Evolutionary conservation across 345 rosid species (phyloP).

Genomic region (Turritis glabra): DNA sequence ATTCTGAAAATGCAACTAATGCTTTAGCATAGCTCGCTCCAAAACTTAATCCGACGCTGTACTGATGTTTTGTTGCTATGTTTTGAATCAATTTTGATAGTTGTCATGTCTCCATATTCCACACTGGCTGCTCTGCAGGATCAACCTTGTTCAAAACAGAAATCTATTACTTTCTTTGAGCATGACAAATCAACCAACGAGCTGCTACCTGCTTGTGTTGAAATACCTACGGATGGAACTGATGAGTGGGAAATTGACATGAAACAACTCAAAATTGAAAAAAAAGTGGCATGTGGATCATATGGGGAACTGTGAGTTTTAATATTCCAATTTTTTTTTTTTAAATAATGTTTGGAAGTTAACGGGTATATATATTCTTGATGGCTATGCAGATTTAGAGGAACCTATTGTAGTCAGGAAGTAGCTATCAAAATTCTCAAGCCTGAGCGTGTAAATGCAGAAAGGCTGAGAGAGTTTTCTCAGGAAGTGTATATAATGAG

Average conservation of each 20-base stretch:
- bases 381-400: conserved; percentile 60
- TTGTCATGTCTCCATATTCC: conserved; percentile 34
- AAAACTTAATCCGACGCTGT: conserved; percentile 1
- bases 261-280: conserved; percentile 67
- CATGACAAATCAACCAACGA: conserved; percentile 45
- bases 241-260: conserved; percentile 97
- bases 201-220: conserved; percentile 58
- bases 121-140: conserved; percentile 59
- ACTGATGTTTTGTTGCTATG: conserved; percentile 26
- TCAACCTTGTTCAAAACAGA: conserved; percentile 48
- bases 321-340: neutral
- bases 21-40: conserved; percentile 9
- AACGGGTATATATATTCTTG: neutral
- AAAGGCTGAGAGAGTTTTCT: conserved; percentile 81
- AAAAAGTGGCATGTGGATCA: conserved; percentile 87
- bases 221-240: conserved; percentile 88
- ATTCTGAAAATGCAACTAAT: conserved; percentile 25
- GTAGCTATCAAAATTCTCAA: conserved; percentile 92
- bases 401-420: conserved; percentile 92
- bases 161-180: conserved; percentile 46
- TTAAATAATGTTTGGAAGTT: neutral
- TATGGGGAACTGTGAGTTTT: conserved; percentile 81
- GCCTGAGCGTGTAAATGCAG: conserved; percentile 73
- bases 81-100: conserved; percentile 30
- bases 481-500: conserved; percentile 98